Base-by-base conservation (phyloP, 2,329 filamentous ascomycete species). In the Fusarium subtropicale region DNA sequence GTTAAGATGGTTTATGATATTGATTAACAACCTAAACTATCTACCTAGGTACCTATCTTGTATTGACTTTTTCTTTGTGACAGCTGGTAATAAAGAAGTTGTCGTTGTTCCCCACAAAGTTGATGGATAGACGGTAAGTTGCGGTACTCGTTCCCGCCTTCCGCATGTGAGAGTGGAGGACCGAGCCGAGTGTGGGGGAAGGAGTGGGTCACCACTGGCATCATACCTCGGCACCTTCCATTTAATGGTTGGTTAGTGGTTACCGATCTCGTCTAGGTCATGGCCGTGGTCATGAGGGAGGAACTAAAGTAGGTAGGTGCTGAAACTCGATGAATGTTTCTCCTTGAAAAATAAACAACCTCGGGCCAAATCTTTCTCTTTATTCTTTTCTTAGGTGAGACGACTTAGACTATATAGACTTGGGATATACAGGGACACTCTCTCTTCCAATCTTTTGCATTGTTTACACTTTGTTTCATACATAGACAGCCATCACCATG, bases 401-500 rank as follows among this genome's bases (percentile, higher is more conserved):
- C 22, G 39, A 26, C 34, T 16, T 28, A 45, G 41, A 44, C 20
- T 46, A 45, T 26, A 52, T 42, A 59, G 60, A 38, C 24, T 7
- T 41, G 46, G 46, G 42, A 53, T 39, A 18, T 47, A 34, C 36
- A 41, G 3, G 7, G 28, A 28, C n/a, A 5, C 7, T 34, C 15
- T 16, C n/a, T 22, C 12, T 22, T 7, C n/a, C 36, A 22, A 39
- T 39, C 11, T 22, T 46, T 24, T 55, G 13, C 34, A 30, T n/a
- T 16, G 7, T 36, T 41, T 15, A 16, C 20, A 56, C 33, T 52
- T 46, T 22, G 13, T 41, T 39, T 11, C 16, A 39, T 16, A 39
- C n/a, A 39, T 20, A 39, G 18, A 20, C 24, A 50, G 16, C 22
- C 48, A 39, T 63, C 72, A 81, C 68, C 60, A 88, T 88, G 86